phyloP scores from a whole-genome alignment of 192 early-diverging fungal genomes.

The Backusella macrospora region DNA sequence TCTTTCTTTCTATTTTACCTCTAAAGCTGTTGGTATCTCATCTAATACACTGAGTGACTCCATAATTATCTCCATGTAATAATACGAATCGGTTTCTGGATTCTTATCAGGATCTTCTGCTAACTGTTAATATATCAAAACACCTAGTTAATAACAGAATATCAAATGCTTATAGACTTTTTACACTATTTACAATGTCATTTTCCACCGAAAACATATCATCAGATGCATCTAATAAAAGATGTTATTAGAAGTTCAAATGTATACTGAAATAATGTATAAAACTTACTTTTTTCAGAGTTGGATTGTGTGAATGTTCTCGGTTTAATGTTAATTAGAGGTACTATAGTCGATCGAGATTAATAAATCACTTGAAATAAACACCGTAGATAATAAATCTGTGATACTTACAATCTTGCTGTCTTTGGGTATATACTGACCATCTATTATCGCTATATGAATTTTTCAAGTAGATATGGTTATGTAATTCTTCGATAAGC shows the following conservation, averaged over 20 bases:
- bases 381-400: background rate
- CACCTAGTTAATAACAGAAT: background rate
- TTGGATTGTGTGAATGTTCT: slow-evolving; percentile 21
- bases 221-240: slow-evolving; percentile 8
- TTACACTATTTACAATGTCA: slow-evolving; percentile 46
- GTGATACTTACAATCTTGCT: slow-evolving; percentile 49
- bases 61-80: slow-evolving; percentile 77
- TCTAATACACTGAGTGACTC: slow-evolving; percentile 66
- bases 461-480: slow-evolving; percentile 78
- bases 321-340: slow-evolving; percentile 26
- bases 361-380: background rate
- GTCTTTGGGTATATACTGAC: slow-evolving; percentile 55
- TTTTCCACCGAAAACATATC: slow-evolving; percentile 45
- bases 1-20: slow-evolving; percentile 29
- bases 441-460: slow-evolving; percentile 73
- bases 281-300: background rate
- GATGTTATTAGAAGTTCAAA: background rate
- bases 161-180: background rate
- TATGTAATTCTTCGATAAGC: slow-evolving; percentile 77
- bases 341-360: slow-evolving; percentile 16
- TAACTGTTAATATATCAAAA: slow-evolving; percentile 40
- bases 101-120: slow-evolving; percentile 64
- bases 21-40: slow-evolving; percentile 54
- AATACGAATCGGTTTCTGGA: slow-evolving; percentile 77
- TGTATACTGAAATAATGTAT: background rate